Evolutionary conservation across 176 grass and related monocot species (phyloP), one percentile per base, ranked within the genome.

Genomic region (Pharus latifolius): DNA sequence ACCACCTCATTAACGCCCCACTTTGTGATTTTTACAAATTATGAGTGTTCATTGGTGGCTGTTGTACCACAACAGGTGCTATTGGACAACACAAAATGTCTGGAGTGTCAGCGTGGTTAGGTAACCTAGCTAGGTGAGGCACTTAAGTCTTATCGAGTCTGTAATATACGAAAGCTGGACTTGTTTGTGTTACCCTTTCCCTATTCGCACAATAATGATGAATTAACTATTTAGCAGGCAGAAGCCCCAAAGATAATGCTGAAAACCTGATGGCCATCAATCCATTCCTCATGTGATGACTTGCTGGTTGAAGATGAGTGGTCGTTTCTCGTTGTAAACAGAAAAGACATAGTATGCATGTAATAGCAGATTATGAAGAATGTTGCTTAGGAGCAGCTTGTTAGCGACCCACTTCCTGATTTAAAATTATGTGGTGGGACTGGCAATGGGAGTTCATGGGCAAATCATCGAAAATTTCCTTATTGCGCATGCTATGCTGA

Each of bases 101-200:
- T 97, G 6, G 94, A 92, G 71, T 87, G 54, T 60, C 89, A 70
- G 69, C 89, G 70, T 38, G 89, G 94, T 67, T 92, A 88, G 80
- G 52, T 75, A 66, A 63, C 31, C 32, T 49, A 28, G 11, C 11
- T n/a, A 55, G n/a, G 38, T 20, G 23, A 28, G 24, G 49, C 12
- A 33, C 49, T 49, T 40, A n/a, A n/a, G n/a, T n/a, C n/a, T 29
- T 16, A 32, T 11, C 8, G 19, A 57, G 52, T 25, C 26, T 31
- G 46, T 17, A 40, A 38, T 16, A n/a, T 54, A n/a, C 71, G 24
- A 64, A n/a, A 22, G 13, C 28, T 61, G n/a, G 9, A 62, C 38
- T 69, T n/a, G 14, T 78, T 20, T 43, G 29, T 63, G 14, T 72
- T 62, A 63, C 14, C 3, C 35, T n/a, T 38, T 38, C 35, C 35